Evolutionary conservation across 208 protist species (phyloP), one percentile per base, ranked within the genome.

Genomic region (Trypanosoma platydactyli): DNA sequence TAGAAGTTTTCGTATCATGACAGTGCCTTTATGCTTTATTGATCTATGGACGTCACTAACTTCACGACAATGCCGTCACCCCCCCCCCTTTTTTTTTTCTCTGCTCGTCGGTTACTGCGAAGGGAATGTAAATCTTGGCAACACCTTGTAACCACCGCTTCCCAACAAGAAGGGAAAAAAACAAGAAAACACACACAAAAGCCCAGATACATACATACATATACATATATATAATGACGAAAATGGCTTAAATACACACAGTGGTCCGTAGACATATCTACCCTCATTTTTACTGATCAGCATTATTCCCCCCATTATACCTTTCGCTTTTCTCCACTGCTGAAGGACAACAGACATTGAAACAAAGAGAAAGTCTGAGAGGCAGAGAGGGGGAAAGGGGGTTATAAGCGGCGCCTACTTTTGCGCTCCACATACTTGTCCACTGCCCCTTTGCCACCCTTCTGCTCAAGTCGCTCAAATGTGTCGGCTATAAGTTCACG

Each of bases 401-500:
- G 16, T 68, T 33, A 55, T 13, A 20, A 59, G 24, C 44, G 55
- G 6, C 68, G 66, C 59, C 88, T 89, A 11, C 44, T 80, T 49
- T 83, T 83, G 24, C 62, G 79, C 13, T 76, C 73, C 7, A 93
- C 24, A 64, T 95, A 95, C 30, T 81, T 81, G 48, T 95, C 85
- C n/a, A 93, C 87, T 3, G 90, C 90, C 15, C 45, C 73, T 60
- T 90, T 89, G 45, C 90, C 90, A 27, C 90, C 90, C 58, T 80
- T 83, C 35, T 76, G 48, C 60, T 92, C 79, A 30, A 95, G 59
- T 5, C 68, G 70, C 16, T 88, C 84, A 64, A 89, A 95, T 13
- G 73, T 89, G 63, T 95, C 87, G 5, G 77, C 76, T 12, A 88
- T 52, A 35, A 92, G 63, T 50, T 84, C 83, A 11, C 79, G 73